Conservation (phyloP, 192 early-diverging fungal species). For the Backusella morwellensis region DNA sequence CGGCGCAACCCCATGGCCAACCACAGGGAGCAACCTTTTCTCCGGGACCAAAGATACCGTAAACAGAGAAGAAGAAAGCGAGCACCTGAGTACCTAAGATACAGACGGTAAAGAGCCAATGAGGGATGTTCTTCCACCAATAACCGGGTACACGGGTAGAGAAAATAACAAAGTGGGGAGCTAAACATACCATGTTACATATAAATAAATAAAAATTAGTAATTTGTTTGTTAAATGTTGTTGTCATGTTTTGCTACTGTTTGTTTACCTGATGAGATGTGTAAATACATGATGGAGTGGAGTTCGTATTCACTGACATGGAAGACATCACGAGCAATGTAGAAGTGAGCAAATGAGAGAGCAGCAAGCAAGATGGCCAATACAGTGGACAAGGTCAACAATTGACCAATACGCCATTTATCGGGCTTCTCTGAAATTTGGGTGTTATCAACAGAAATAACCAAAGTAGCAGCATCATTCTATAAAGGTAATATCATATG, state of each 20-base stretch:
- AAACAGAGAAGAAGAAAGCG: constrained; percentile 75
- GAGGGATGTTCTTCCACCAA: constrained; percentile 79
- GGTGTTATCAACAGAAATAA: constrained; percentile 91
- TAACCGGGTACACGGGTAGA: constrained; percentile 77
- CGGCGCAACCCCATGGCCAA: constrained; percentile 60
- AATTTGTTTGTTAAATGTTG: background rate
- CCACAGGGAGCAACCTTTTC: constrained; percentile 53
- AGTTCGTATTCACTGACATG: constrained; percentile 39
- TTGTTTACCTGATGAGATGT: constrained; percentile 68
- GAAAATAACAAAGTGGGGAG: constrained; percentile 87
- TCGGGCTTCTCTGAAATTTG: constrained; percentile 83
- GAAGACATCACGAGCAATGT: constrained; percentile 68
- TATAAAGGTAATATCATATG: background rate
- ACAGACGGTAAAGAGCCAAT: constrained; percentile 62
- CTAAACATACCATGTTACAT: constrained; percentile 1
- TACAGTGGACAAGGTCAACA: constrained; percentile 77
- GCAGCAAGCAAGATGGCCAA: constrained; percentile 72
- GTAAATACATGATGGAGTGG: constrained; percentile 92
- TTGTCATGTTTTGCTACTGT: background rate
- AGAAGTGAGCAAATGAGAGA: constrained; percentile 82
- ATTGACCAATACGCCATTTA: constrained; percentile 92
- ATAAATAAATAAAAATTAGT: constrained; percentile 3
- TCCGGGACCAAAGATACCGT: constrained; percentile 47
- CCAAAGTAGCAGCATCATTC: constrained; percentile 84
- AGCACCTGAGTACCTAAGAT: constrained; percentile 85